Conservation (phyloP, 176 grass and related monocot genomes). For the Aegilops umbellulata region DNA sequence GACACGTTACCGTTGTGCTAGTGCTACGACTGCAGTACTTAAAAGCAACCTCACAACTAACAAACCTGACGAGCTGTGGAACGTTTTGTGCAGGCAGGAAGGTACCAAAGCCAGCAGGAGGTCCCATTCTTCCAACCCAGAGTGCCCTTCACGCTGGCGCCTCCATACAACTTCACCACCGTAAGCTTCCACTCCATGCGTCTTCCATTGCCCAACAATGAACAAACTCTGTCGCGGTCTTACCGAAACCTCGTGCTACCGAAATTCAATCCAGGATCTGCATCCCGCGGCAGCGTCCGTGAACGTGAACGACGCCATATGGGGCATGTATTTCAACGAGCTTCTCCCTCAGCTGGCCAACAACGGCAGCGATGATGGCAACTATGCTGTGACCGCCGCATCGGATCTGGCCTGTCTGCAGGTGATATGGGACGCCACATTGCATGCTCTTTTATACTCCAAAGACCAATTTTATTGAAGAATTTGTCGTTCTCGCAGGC, state of each 20-base stretch:
- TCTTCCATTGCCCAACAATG: not conserved
- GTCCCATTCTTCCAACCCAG: slow-evolving; percentile 74
- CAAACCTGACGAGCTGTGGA: not conserved
- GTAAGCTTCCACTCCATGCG: slow-evolving; percentile 13
- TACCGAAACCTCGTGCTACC: not conserved
- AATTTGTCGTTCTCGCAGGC: slow-evolving; percentile 28
- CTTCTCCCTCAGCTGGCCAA: slow-evolving; percentile 67
- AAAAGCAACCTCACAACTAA: slow-evolving; percentile 13
- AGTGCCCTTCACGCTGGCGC: slow-evolving; percentile 41
- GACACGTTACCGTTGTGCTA: slow-evolving; percentile 17
- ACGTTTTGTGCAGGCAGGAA: slow-evolving; percentile 47
- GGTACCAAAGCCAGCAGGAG: slow-evolving; percentile 81
- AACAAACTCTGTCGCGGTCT: not conserved
- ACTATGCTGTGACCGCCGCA: slow-evolving; percentile 59
- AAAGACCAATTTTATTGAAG: not conserved
- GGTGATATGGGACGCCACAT: slow-evolving; percentile 27
- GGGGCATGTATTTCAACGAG: slow-evolving; percentile 68
- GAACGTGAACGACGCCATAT: slow-evolving; percentile 60
- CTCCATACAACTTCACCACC: slow-evolving; percentile 44
- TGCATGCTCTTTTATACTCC: not conserved
- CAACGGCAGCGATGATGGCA: slow-evolving; percentile 67
- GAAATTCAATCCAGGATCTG: slow-evolving; percentile 45
- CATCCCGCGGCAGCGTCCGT: slow-evolving; percentile 48
- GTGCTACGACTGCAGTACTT: not conserved
- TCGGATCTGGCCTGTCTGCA: slow-evolving; percentile 84